A percentile compares a stretch with the other conserved stretches of the same genome.
Evolutionary conservation across 139 green algal genomes (phyloP).

Genomic region (Haematococcus lacustris): DNA sequence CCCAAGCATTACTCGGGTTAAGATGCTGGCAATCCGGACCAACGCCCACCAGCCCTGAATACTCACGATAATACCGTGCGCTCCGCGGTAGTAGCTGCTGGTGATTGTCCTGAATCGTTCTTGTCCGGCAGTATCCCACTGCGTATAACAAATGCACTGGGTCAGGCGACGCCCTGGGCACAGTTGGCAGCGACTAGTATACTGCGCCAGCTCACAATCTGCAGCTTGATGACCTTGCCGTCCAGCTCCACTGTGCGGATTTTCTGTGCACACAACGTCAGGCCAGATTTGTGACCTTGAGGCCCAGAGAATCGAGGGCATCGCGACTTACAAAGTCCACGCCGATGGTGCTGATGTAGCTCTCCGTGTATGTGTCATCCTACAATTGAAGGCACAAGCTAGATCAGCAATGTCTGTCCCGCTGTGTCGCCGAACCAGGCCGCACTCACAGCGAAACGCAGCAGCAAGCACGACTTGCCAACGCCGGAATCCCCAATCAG

Average conservation of each 20-base stretch:
- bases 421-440: no score
- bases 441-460: conserved; percentile 85
- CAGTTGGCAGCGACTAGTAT: neutral
- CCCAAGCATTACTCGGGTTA: neutral
- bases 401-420: neutral
- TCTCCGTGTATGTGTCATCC: conserved; percentile 99
- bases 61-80: conserved; percentile 94
- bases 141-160: conserved; percentile 9
- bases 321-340: conserved; percentile 94
- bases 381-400: no score
- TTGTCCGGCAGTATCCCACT: conserved; percentile 99
- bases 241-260: conserved; percentile 98
- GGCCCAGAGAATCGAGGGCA: neutral
- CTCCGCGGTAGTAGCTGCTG: conserved; percentile 94
- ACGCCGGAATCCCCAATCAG: conserved; percentile 94
- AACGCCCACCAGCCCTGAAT: neutral
- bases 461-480: conserved; percentile 94
- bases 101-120: conserved; percentile 99
- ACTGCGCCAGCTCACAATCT: conserved; percentile 72
- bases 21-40: neutral
- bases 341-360: conserved; percentile 99
- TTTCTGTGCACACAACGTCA: conserved; percentile 68
- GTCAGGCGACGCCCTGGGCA: neutral
- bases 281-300: neutral
- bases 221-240: conserved; percentile 99